phyloP scores from a whole-genome alignment of 2,329 filamentous ascomycete genomes.

The Onygena corvina region DNA sequence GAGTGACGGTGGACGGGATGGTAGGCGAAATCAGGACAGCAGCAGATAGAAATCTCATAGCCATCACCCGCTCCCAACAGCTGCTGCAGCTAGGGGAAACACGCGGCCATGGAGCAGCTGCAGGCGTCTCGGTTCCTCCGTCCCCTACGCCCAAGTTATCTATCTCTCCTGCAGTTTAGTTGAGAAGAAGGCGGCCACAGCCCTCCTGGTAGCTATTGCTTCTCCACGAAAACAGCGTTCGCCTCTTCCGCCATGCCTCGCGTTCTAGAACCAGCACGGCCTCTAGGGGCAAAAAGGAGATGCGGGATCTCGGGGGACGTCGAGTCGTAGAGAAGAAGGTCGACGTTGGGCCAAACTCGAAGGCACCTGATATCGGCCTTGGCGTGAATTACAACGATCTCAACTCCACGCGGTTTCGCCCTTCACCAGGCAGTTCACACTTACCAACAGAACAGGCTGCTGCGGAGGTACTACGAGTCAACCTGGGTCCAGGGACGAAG shows the following conservation, averaged over 20 bases:
- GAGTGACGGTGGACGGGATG: neutral
- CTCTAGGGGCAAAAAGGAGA: neutral
- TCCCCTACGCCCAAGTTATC: neutral
- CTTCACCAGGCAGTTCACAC: neutral
- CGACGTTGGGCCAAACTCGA: neutral
- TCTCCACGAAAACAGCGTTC: too few species aligned
- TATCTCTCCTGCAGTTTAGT: neutral
- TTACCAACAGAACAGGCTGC: neutral
- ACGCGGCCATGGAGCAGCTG: neutral
- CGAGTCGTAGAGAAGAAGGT: neutral
- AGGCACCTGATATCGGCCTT: conserved; percentile 3
- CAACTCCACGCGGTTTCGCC: neutral
- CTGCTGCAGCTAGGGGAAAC: neutral
- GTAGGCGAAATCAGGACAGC: neutral
- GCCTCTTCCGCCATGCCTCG: neutral
- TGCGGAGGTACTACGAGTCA: too few species aligned
- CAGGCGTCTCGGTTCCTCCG: neutral
- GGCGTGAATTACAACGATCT: too few species aligned
- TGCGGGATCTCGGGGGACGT: neutral
- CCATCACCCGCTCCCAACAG: neutral
- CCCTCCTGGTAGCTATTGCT: conserved; percentile 1
- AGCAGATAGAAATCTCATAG: neutral
- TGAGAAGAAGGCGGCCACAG: neutral
- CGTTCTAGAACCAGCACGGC: neutral
- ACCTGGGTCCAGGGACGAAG: too few species aligned